Percentiles rank a stretch among this genome's conserved stretches.
These are phyloP conservation scores for Tephrocybe sp. DNA, from an alignment of 768 basidiomycete species.

Conservation along the genomic window DNA sequence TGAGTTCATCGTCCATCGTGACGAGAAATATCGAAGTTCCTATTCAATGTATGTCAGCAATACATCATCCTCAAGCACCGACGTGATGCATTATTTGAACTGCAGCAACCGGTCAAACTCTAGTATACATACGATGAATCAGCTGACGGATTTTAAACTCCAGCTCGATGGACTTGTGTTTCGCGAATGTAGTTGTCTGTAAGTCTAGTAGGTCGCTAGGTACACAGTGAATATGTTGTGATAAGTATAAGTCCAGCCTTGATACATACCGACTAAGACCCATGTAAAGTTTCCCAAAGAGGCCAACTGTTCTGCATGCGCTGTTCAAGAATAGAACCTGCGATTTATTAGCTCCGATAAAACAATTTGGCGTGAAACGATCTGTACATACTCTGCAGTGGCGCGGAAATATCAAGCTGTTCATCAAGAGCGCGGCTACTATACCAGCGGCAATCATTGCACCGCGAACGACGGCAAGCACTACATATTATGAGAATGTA, in stretches of 20 bases:
- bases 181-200: constrained; percentile 25
- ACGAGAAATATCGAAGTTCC: constrained; percentile 33
- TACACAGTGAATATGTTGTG: neutral
- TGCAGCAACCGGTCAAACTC: neutral
- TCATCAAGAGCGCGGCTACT: constrained; percentile 41
- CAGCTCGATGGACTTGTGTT: constrained; percentile 35
- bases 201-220: constrained; percentile 35
- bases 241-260: neutral
- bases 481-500: constrained; percentile 24
- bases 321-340: constrained; percentile 43
- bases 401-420: constrained; percentile 44
- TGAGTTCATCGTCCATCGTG: constrained; percentile 47
- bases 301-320: constrained; percentile 35
- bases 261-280: constrained; percentile 36
- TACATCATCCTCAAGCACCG: too few relatives aligned
- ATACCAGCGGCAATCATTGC: constrained; percentile 45
- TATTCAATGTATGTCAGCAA: too few relatives aligned
- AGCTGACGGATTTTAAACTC: constrained; percentile 42
- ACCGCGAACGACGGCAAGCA: constrained; percentile 37
- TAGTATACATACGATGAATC: constrained; percentile 28
- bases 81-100: too few relatives aligned
- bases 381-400: constrained; percentile 38
- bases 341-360: neutral
- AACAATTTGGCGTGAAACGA: neutral
- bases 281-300: constrained; percentile 44